Evolutionary conservation across 176 grass and related monocot genomes (phyloP).

Genomic region (Aegilops umbellulata): DNA sequence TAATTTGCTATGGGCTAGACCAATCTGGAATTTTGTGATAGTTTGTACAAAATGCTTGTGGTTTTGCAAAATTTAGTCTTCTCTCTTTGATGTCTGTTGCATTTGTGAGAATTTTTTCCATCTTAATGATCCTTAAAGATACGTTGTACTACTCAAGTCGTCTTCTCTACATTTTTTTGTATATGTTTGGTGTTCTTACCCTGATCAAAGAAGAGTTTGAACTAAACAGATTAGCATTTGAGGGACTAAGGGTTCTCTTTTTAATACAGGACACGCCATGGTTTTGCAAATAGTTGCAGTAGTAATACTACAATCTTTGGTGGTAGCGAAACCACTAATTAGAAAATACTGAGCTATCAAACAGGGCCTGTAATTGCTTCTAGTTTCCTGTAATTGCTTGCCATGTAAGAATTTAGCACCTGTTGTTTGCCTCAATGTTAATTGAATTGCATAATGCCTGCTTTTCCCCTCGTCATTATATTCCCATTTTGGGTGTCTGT

Average conservation of each 20-base stretch:
- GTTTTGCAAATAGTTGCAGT: background rate
- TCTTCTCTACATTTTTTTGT: constrained; percentile 2
- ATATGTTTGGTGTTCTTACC: background rate
- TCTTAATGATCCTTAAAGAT: background rate
- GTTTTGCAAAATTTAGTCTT: background rate
- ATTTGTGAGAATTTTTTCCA: background rate
- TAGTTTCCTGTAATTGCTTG: background rate
- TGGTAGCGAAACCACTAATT: background rate
- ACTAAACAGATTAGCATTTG: background rate
- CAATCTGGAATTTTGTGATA: background rate
- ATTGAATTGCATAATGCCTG: background rate
- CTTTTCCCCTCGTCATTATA: background rate
- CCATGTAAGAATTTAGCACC: background rate
- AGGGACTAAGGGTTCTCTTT: background rate
- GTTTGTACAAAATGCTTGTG: background rate
- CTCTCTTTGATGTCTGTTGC: background rate
- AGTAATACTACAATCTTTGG: background rate
- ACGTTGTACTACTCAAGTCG: background rate
- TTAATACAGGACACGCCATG: background rate
- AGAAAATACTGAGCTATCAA: background rate
- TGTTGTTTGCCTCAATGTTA: background rate
- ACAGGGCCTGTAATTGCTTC: background rate
- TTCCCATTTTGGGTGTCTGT: background rate
- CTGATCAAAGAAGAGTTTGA: background rate
- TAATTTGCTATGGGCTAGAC: background rate